Percentiles rank a stretch among this genome's conserved stretches.
Evolutionary conservation across 768 basidiomycete species (phyloP).

Genomic region (Grammothele lineata): DNA sequence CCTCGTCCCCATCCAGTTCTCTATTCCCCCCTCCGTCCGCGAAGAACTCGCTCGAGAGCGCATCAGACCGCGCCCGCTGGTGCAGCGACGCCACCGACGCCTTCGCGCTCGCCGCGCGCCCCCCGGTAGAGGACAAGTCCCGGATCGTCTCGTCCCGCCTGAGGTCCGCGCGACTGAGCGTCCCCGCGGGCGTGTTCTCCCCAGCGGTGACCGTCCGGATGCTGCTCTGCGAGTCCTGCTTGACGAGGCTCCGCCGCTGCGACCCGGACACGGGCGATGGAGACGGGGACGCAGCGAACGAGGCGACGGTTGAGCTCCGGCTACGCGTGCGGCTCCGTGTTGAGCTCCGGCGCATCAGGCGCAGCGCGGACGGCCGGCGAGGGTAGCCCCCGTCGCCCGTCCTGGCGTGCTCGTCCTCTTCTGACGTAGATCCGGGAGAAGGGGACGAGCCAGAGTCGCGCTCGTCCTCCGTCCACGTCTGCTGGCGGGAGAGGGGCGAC

Average conservation of each 20-base stretch:
- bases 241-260: constrained; percentile 27
- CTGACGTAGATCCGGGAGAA: constrained; percentile 50
- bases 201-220: constrained; percentile 65
- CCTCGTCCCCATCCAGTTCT: not conserved
- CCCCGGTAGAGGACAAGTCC: constrained; percentile 2
- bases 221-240: constrained; percentile 60
- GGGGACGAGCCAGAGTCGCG: constrained; percentile 50
- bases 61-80: constrained; percentile 17
- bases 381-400: constrained; percentile 3
- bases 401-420: not conserved
- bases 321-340: constrained; percentile 39
- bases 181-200: constrained; percentile 34
- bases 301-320: constrained; percentile 65
- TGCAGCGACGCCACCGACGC: constrained; percentile 12
- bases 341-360: constrained; percentile 11
- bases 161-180: constrained; percentile 14
- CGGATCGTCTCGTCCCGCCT: constrained; percentile 18
- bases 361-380: constrained; percentile 1
- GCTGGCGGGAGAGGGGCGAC: constrained; percentile 62
- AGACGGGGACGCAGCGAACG: constrained; percentile 40
- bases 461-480: constrained; percentile 50
- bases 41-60: constrained; percentile 18
- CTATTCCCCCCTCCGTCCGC: constrained; percentile 1
- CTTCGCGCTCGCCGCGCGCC: not conserved
- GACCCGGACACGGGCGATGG: constrained; percentile 10